phyloP scores from a whole-genome alignment of 129 eudicot genomes.

The Scalesia atractyloides region DNA sequence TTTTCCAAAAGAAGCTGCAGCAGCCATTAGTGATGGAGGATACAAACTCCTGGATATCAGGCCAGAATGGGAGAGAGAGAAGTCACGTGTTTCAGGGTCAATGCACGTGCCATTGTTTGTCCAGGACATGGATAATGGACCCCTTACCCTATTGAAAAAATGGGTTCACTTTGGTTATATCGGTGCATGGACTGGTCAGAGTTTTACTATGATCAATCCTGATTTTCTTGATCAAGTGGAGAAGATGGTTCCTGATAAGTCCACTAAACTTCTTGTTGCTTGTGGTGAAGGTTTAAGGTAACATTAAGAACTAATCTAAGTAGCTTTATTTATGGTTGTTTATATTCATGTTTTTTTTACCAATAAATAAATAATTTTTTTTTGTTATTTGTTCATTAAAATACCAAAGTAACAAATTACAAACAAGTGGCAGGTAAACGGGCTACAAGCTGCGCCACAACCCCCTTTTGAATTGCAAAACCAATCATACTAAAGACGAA shows the following conservation, averaged over 20 bases:
- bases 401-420: too few relatives aligned
- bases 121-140: constrained; percentile 70
- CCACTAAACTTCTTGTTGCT: constrained; percentile 70
- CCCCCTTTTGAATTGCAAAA: too few relatives aligned
- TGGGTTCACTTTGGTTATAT: constrained; percentile 99
- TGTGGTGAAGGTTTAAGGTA: constrained; percentile 98
- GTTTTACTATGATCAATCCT: constrained; percentile 75
- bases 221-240: constrained; percentile 62
- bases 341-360: too few relatives aligned
- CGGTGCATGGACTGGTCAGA: constrained; percentile 91
- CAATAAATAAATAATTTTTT: too few relatives aligned
- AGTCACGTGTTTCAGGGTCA: constrained; percentile 78
- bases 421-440: too few relatives aligned
- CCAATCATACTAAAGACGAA: too few relatives aligned
- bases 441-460: too few relatives aligned
- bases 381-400: too few relatives aligned
- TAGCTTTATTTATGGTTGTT: too few relatives aligned
- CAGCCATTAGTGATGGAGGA: constrained; percentile 51
- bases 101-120: constrained; percentile 90
- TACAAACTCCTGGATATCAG: constrained; percentile 71
- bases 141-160: constrained; percentile 69
- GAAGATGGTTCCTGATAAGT: constrained; percentile 61
- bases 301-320: not conserved
- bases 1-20: constrained; percentile 64
- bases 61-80: constrained; percentile 91